Conservation (phyloP, 768 basidiomycete species). For the Termitomyces titanicus region DNA sequence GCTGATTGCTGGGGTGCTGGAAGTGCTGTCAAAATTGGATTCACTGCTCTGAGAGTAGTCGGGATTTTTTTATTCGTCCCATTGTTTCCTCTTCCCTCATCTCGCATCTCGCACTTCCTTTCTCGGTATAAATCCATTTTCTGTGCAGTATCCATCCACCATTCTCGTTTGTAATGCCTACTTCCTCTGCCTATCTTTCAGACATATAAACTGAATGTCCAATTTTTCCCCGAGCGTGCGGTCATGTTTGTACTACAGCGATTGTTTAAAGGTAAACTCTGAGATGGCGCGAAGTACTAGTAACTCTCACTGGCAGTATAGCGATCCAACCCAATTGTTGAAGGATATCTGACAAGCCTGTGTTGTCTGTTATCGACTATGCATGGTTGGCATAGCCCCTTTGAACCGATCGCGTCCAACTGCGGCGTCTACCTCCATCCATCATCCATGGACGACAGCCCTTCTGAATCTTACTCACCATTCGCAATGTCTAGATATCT, state of each 20-base stretch:
- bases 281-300: no score
- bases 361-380: no score
- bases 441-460: no score
- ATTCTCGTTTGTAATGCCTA: neutral
- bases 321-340: neutral
- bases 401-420: no score
- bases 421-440: no score
- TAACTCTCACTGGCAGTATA: no score
- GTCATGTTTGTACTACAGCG: no score
- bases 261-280: no score
- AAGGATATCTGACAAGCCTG: neutral
- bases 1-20: conserved; percentile 86
- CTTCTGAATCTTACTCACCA: no score
- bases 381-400: no score
- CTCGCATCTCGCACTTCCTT: neutral
- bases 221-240: neutral
- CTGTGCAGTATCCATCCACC: neutral
- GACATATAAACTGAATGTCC: conserved; percentile 1
- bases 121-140: no score
- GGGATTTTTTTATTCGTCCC: neutral
- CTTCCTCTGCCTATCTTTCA: neutral
- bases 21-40: conserved; percentile 91
- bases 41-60: conserved; percentile 55
- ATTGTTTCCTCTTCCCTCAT: neutral
- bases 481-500: no score